These are phyloP conservation scores for Cercophora samala DNA, from an alignment of 495 filamentous ascomycete genomes.

Conservation along the genomic window DNA sequence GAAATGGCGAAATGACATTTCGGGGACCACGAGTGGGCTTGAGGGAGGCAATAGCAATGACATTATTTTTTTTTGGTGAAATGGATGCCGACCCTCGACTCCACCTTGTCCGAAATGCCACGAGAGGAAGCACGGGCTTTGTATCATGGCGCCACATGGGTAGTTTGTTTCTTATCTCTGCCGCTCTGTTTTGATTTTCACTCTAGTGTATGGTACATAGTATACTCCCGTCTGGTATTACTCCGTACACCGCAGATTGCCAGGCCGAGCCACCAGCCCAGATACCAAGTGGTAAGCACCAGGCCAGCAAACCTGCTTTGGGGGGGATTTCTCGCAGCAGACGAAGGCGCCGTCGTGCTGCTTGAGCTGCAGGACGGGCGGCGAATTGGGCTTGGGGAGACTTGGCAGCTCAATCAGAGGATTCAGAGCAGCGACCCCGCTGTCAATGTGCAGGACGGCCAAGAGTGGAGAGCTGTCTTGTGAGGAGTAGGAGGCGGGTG, in stretches of 20 bases:
- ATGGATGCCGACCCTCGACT: not conserved
- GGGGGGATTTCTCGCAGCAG: not conserved
- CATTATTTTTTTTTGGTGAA: not conserved
- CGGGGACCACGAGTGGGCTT: not conserved
- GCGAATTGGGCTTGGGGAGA: not conserved
- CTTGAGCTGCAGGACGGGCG: not conserved
- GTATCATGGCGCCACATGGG: not conserved
- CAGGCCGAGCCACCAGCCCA: too few relatives aligned
- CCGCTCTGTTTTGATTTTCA: not conserved
- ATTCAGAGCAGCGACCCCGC: slow-evolving; percentile 8
- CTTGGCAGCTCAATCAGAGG: not conserved
- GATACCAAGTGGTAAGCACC: too few relatives aligned
- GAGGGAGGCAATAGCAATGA: not conserved
- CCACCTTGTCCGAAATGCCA: not conserved
- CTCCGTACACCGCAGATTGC: not conserved
- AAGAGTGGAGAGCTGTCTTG: slow-evolving; percentile 5
- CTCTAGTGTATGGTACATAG: too few relatives aligned
- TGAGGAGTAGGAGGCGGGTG: not conserved
- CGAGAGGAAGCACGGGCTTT: not conserved
- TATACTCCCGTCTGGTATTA: too few relatives aligned
- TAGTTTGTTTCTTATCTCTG: not conserved
- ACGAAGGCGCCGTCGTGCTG: slow-evolving; percentile 4
- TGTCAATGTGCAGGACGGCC: slow-evolving; percentile 1
- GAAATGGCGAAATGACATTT: not conserved
- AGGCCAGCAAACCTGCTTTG: not conserved